Percentiles rank a stretch among this genome's conserved stretches.
Evolutionary conservation across 1,284 basidiomycete species (phyloP).

Genomic region (Ceratobasidium papillatum): DNA sequence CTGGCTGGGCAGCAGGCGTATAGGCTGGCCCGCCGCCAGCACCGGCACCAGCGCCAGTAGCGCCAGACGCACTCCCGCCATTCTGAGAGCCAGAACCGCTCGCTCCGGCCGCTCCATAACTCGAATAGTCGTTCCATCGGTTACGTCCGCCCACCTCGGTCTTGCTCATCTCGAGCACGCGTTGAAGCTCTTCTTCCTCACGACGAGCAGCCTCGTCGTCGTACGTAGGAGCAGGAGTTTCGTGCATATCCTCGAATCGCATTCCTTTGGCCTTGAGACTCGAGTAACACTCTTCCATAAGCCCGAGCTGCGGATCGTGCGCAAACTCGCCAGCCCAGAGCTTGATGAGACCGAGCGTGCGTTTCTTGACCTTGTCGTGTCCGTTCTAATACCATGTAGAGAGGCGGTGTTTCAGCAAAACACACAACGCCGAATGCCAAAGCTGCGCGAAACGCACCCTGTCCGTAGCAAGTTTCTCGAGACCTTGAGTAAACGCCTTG

Average conservation of each 20-base stretch:
- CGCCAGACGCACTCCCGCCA: neutral
- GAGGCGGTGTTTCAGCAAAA: neutral
- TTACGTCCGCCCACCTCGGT: conserved; percentile 83
- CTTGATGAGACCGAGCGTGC: conserved; percentile 77
- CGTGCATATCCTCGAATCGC: conserved; percentile 70
- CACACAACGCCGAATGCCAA: neutral
- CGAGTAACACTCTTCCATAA: conserved; percentile 93
- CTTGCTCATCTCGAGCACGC: conserved; percentile 88
- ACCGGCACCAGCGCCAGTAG: conserved; percentile 49
- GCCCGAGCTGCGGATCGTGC: conserved; percentile 78
- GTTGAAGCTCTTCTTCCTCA: conserved; percentile 93
- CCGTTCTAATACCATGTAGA: conserved; percentile 67
- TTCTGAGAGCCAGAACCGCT: conserved; percentile 45
- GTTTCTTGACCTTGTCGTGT: conserved; percentile 85
- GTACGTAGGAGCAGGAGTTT: conserved; percentile 71
- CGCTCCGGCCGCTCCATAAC: conserved; percentile 32
- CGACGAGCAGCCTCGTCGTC: conserved; percentile 81
- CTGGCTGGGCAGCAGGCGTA: conserved; percentile 16
- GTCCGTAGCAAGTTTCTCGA: conserved; percentile 89
- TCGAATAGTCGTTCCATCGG: conserved; percentile 58
- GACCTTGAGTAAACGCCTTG: conserved; percentile 86
- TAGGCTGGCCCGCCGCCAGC: conserved; percentile 50
- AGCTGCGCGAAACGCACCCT: conserved; percentile 63
- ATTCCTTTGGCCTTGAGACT: conserved; percentile 83
- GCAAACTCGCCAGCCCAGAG: conserved; percentile 90